Evolutionary conservation across 768 basidiomycete species (phyloP).

Genomic region (Panellus pusillus): DNA sequence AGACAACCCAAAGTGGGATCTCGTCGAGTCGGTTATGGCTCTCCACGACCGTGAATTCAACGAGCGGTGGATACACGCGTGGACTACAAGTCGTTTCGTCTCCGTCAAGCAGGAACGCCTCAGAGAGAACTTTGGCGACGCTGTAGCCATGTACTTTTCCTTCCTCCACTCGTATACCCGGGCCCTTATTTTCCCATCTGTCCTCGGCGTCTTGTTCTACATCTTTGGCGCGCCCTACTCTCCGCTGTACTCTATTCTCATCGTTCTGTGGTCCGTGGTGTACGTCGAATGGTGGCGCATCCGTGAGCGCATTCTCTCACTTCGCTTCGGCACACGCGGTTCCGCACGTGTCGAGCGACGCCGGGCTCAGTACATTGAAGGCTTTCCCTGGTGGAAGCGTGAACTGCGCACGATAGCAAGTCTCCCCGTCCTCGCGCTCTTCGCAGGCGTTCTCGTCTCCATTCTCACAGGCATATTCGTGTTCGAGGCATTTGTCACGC

Average conservation of each 20-base stretch:
- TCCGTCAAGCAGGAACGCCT: conserved; percentile 68
- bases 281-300: conserved; percentile 95
- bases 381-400: conserved; percentile 71
- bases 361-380: conserved; percentile 56
- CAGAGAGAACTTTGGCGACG: conserved; percentile 81
- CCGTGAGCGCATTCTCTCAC: conserved; percentile 77
- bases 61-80: conserved; percentile 71
- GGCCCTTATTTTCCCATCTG: conserved; percentile 74
- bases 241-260: conserved; percentile 68
- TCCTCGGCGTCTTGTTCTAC: conserved; percentile 68
- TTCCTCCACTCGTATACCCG: conserved; percentile 86
- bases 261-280: conserved; percentile 80
- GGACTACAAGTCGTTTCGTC: conserved; percentile 66
- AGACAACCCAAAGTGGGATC: conserved; percentile 69
- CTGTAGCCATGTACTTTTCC: conserved; percentile 83
- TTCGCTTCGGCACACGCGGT: conserved; percentile 79
- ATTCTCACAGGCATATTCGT: conserved; percentile 82
- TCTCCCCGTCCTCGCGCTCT: conserved; percentile 71
- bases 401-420: conserved; percentile 68
- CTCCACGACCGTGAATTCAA: conserved; percentile 86
- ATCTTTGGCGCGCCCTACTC: conserved; percentile 74
- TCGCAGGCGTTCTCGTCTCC: conserved; percentile 65
- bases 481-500: conserved; percentile 87
- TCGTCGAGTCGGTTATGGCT: conserved; percentile 78
- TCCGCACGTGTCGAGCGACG: conserved; percentile 75